Evolutionary conservation across 768 basidiomycete genomes (phyloP).

Genomic region (Leccinum uliginosum): DNA sequence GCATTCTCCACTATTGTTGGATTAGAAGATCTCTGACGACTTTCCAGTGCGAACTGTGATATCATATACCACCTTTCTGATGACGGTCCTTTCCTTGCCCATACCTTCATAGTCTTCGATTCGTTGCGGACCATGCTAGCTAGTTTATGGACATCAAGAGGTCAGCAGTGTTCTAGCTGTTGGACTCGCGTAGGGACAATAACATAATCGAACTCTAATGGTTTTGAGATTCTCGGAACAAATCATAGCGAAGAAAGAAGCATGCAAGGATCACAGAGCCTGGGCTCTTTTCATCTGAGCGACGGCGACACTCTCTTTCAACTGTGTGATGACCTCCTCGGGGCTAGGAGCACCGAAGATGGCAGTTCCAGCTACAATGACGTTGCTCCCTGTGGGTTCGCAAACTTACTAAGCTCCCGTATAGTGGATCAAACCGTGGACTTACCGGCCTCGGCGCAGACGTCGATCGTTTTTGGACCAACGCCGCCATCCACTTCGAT

Average conservation of each 20-base stretch:
- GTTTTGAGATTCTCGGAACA: background rate
- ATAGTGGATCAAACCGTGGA: background rate
- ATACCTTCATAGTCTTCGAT: slow-evolving; percentile 19
- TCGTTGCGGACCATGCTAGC: slow-evolving; percentile 16
- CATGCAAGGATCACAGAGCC: slow-evolving; percentile 1
- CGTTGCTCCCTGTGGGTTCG: slow-evolving; percentile 74
- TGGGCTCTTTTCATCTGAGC: slow-evolving; percentile 50
- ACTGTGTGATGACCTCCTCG: slow-evolving; percentile 63
- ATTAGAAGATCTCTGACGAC: slow-evolving; percentile 24
- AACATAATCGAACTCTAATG: slow-evolving; percentile 28
- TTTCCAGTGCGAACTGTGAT: slow-evolving; percentile 25
- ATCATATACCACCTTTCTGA: slow-evolving; percentile 29
- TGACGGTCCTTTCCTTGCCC: slow-evolving; percentile 22
- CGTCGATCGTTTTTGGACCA: slow-evolving; percentile 82
- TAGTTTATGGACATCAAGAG: slow-evolving; percentile 10
- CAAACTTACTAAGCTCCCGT: background rate
- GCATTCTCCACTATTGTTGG: slow-evolving; percentile 28
- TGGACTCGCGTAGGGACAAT: slow-evolving; percentile 21
- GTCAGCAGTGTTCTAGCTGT: slow-evolving; percentile 10
- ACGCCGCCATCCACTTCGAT: slow-evolving; percentile 99
- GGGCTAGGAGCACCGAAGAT: slow-evolving; percentile 84
- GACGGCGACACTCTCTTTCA: slow-evolving; percentile 67
- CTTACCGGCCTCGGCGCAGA: slow-evolving; percentile 85
- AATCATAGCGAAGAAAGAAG: background rate
- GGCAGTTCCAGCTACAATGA: slow-evolving; percentile 96